Base-by-base conservation (phyloP, 306 rosid species). In the Glycine soja region DNA sequence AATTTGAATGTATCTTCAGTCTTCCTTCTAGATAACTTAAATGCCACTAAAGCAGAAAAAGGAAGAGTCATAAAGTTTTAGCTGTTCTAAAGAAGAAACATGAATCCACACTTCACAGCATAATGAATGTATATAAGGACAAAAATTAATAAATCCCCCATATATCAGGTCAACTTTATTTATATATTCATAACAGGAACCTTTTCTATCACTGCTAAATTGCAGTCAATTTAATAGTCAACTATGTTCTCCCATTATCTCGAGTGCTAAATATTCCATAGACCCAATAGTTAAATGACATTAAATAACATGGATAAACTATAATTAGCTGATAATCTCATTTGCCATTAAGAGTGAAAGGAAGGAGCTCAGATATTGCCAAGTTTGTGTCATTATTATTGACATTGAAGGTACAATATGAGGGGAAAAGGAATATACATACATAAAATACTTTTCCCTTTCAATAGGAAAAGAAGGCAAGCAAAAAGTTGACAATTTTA, bases 21-120 rank as follows among this genome's bases (percentile, higher is more conserved):
- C 87, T 90, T 95, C 88, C 82, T 90, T 86, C 94, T 89, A 59
- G 97, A 93, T 81, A 93, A 80, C 82, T 91, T 93, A 86, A 84
- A 93, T 73, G 97, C 93, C 94, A 95, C 98, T 93, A 79, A 52
- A 81, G 82, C 36, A 87, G 68, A 79, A 87, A 70, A 73, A 19
- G 68, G 32, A 77, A 61, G 59, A 47, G 13, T 72, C 81, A 73
- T n/a, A 19, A 45, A 68, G 67, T 67, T 80, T 34, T n/a, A 61
- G 51, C 68, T 70, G 51, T 32, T 51, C 36, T 10, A 50, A 56
- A 72, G 36, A 82, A 54, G 45, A 81, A 61, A 47, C 56, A 76
- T 30, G 50, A 69, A 72, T 59, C 48, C 45, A 50, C 3, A 74
- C 48, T 65, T 59, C 38, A 56, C 8, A 69, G 74, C n/a, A 66